Evolutionary conservation across 495 filamentous ascomycete genomes (phyloP), one percentile per base, ranked within the genome.

Genomic region (Cercophora samala): DNA sequence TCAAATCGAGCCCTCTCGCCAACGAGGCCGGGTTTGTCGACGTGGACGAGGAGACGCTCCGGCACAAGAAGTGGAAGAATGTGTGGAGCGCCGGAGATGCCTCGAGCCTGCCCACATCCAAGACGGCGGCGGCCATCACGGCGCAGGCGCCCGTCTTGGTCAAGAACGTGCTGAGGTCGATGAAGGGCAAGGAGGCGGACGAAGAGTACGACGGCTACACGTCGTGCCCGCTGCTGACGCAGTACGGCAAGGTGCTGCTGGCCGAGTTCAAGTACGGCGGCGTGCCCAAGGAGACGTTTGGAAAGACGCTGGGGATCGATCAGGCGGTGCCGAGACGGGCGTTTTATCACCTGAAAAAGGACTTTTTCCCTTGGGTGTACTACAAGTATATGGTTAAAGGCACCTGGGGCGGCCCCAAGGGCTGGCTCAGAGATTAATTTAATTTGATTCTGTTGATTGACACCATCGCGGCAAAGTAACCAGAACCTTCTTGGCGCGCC

Each of bases 231-330:
- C 80, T 90, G n/a, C 60, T 85, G 69, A 88, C 86, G 0, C 83
- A 87, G 68, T 87, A 90, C 68, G 83, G 83, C 63, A 88, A 90
- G 77, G 86, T 90, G 17, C 79, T 90, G 58, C 81, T 90, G 53
- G 87, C 86, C 18, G 88, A 90, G 78, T 90, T 90, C 79, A 90
- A 88, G 82, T 90, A 90, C 65, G 88, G 84, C n/a, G 87, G 86
- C 13, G 83, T 80, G 68, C 88, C 88, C 4, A 88, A 90, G 79
- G 88, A 90, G 82, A 89, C 88, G 0, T 90, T 90, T 69, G 79
- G 73, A 21, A 68, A 76, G 18, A 80, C 76, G 74, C 76, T 89
- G 21, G 87, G 86, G 6, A 79, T 85, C 55, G 85, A 87, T 69
- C 87, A 90, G 77, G 81, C 78, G 15, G 73, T 66, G 17, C 87